Percentiles rank a stretch among this genome's conserved stretches.
Conservation (phyloP, 257 asterid genomes). For the Solanum bulbocastanum region DNA sequence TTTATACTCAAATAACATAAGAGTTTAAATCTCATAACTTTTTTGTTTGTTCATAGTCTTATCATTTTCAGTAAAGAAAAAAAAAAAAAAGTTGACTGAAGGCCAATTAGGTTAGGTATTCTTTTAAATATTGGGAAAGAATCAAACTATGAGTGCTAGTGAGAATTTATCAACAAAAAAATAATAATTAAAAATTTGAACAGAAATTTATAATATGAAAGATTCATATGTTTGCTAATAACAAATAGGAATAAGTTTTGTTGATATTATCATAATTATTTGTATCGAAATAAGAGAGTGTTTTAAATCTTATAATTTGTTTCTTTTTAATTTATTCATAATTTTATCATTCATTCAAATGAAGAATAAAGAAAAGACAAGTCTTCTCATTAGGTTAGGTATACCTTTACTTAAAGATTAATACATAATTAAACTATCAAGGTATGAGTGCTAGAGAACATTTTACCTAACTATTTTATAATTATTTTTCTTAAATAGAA, state of each 20-base stretch:
- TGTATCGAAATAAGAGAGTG: neutral
- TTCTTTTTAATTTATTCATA: neutral
- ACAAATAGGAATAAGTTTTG: neutral
- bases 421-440: neutral
- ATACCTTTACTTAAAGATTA: neutral
- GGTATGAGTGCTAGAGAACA: neutral
- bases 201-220: neutral
- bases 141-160: neutral
- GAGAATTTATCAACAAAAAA: neutral
- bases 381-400: neutral
- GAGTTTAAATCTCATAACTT: neutral
- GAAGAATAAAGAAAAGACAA: neutral
- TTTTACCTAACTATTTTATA: neutral
- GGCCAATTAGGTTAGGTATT: neutral
- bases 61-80: neutral
- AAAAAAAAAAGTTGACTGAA: neutral
- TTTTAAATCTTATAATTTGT: neutral
- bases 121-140: neutral
- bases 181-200: neutral
- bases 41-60: neutral
- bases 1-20: neutral
- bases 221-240: neutral
- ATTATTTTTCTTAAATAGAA: neutral
- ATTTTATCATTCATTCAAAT: neutral
- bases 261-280: neutral